Evolutionary conservation across 352 stramenopile species (phyloP).

Genomic region (Phytophthora foliorum): DNA sequence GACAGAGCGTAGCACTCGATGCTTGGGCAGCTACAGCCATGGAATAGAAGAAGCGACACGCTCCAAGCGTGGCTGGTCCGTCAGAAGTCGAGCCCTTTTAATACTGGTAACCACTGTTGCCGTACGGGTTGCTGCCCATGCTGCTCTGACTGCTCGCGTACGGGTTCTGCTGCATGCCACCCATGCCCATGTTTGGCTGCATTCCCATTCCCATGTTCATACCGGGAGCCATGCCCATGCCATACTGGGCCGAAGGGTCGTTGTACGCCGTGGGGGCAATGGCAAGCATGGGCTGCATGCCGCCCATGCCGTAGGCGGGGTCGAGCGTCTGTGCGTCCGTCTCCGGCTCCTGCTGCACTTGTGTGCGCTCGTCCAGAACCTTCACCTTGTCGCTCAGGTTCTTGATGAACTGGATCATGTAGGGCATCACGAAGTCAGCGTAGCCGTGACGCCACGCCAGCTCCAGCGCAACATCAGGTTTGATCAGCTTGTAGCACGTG

Average conservation of each 20-base stretch:
- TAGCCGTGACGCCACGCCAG: conserved; percentile 99
- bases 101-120: conserved; percentile 62
- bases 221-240: conserved; percentile 62
- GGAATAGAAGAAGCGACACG: not conserved
- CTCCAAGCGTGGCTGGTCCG: conserved; percentile 3
- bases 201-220: conserved; percentile 68
- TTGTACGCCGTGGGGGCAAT: conserved; percentile 89
- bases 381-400: conserved; percentile 97
- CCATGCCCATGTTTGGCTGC: conserved; percentile 60
- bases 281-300: conserved; percentile 82
- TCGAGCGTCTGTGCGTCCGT: conserved; percentile 67
- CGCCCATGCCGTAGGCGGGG: conserved; percentile 79
- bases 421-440: conserved; percentile 99
- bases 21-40: conserved; percentile 15
- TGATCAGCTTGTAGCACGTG: conserved; percentile 99
- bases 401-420: conserved; percentile 99
- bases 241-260: conserved; percentile 71
- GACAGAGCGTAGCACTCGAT: conserved; percentile 32
- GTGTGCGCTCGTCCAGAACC: conserved; percentile 92
- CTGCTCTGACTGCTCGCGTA: conserved; percentile 62
- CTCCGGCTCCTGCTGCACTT: conserved; percentile 79
- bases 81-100: conserved; percentile 38
- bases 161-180: conserved; percentile 58
- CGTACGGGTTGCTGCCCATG: conserved; percentile 65
- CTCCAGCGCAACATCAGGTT: conserved; percentile 99